These are phyloP conservation scores for Syncephalastrum contaminatum DNA, from an alignment of 371 early-diverging fungal genomes.

Conservation along the genomic window DNA sequence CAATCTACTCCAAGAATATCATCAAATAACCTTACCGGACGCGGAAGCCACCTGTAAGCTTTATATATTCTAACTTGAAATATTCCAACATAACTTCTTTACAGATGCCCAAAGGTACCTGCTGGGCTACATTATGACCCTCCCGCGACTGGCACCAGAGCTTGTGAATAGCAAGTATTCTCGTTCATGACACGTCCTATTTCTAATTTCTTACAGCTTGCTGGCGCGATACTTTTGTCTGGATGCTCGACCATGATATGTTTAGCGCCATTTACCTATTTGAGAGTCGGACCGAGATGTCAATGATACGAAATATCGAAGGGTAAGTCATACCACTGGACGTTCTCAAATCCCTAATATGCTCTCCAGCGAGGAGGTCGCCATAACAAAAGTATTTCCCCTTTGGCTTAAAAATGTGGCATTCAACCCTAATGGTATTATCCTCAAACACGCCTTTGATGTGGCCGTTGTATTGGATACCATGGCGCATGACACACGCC, in stretches of 20 bases:
- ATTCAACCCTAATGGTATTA: constrained; percentile 27
- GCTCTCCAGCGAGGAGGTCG: constrained; percentile 5
- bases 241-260: constrained; percentile 17
- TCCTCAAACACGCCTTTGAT: constrained; percentile 48
- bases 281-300: constrained; percentile 21
- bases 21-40: not conserved
- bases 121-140: constrained; percentile 28
- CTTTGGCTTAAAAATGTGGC: constrained; percentile 38
- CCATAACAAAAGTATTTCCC: constrained; percentile 27
- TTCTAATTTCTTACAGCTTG: constrained; percentile 19
- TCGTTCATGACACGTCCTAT: not conserved
- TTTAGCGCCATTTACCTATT: constrained; percentile 31
- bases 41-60: not conserved
- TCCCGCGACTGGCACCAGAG: constrained; percentile 27
- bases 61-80: not conserved
- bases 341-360: not conserved
- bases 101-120: constrained; percentile 20
- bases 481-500: constrained; percentile 33
- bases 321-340: constrained; percentile 14
- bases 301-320: constrained; percentile 11
- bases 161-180: constrained; percentile 21
- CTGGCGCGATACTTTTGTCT: constrained; percentile 28
- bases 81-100: not conserved
- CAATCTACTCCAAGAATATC: constrained; percentile 8
- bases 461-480: constrained; percentile 42